Base-by-base conservation (phyloP, 768 basidiomycete species). In the Tylopilus intermedius region DNA sequence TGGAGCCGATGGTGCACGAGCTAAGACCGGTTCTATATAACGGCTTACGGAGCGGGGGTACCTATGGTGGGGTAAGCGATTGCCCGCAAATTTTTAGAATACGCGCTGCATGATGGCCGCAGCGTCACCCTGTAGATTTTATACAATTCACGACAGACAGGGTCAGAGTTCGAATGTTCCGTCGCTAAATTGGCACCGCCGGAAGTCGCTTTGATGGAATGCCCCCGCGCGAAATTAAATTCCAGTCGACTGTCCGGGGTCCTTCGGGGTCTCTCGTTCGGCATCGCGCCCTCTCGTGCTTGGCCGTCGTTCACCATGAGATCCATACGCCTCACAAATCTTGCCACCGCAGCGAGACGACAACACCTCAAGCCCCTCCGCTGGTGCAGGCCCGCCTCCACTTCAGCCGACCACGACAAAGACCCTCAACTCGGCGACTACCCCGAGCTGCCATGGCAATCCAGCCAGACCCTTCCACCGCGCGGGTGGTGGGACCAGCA, bases 381-480 rank as follows among this genome's bases (percentile, higher is more conserved):
- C 10, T 56, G 8, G 53, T 26, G 6, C 13, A 60, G 61, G 42
- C 24, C 56, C 4, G 58, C 59, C 13, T 61, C 63, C 33, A 58
- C 56, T 14, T 49, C 62, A 0, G 49, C 63, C 27, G 32, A 54
- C 6, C 63, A 45, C 55, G 72, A 81, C 56, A 68, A 68, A 38
- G 85, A 90, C 65, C 84, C 87, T 2, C 85, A 90, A 56, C 70
- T 88, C 18, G 76, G 75, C 50, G 86, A 80, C 59, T 90, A 93
- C 59, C 89, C 89, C 8, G 75, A 83, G 54, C 76, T 89, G 6
- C 87, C 88, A 35, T 75, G 74, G 66, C 72, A 82, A 40, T 87
- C 85, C 9, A 76, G 79, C 61, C 88, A 90, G 61, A 73, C 76
- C 8, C 77, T 84, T 10, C 73, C 80, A 21, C 73, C 90, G 0